These are phyloP conservation scores for Ophiocordyceps camponoti-leonardi DNA, from an alignment of 2,329 filamentous ascomycete genomes.

Conservation along the genomic window DNA sequence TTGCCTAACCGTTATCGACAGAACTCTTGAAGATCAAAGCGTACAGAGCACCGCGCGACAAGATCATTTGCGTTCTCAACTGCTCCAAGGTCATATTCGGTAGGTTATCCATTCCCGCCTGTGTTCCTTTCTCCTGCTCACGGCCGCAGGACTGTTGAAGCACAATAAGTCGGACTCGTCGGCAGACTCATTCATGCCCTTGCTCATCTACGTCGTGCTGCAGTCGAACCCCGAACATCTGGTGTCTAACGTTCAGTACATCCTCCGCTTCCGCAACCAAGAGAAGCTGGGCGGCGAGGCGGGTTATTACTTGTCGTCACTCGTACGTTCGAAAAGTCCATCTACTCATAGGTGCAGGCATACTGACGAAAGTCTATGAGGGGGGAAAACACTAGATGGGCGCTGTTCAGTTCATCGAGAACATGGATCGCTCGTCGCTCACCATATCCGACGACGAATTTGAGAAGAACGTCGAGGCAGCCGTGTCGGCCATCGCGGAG, in stretches of 20 bases:
- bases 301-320: slow-evolving; percentile 90
- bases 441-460: slow-evolving; percentile 94
- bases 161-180: slow-evolving; percentile 89
- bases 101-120: slow-evolving; percentile 19
- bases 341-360: no score
- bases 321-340: slow-evolving; percentile 32
- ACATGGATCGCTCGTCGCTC: slow-evolving; percentile 79
- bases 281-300: slow-evolving; percentile 96
- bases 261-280: slow-evolving; percentile 89
- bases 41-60: slow-evolving; percentile 91
- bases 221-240: slow-evolving; percentile 90
- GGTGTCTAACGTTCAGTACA: slow-evolving; percentile 96
- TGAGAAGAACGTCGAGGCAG: slow-evolving; percentile 87
- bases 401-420: slow-evolving; percentile 92
- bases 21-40: slow-evolving; percentile 93
- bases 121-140: not conserved
- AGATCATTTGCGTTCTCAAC: slow-evolving; percentile 95
- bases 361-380: slow-evolving; percentile 3
- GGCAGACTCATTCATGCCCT: slow-evolving; percentile 86
- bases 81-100: slow-evolving; percentile 99
- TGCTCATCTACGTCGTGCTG: slow-evolving; percentile 89
- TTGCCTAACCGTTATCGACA: slow-evolving; percentile 18
- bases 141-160: slow-evolving; percentile 55
- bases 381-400: slow-evolving; percentile 44
- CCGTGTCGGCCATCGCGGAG: slow-evolving; percentile 89